Percentiles rank a stretch among this genome's conserved stretches.
phyloP scores from a whole-genome alignment of 2,329 filamentous ascomycete species.

The Westerdykella ornata region DNA sequence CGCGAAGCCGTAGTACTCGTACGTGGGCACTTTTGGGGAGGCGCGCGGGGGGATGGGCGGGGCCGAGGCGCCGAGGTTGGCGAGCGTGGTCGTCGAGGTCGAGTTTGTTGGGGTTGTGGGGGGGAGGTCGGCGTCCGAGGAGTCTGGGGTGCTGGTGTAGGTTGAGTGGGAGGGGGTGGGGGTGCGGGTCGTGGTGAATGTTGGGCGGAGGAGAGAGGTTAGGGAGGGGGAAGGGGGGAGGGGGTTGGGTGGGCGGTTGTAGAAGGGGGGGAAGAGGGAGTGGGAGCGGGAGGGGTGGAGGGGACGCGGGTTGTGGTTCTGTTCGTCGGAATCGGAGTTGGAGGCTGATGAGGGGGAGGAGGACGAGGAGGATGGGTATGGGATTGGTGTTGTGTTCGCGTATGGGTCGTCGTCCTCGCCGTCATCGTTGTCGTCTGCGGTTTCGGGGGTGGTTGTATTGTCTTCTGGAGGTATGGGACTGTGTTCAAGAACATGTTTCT shows the following conservation, averaged over 20 bases:
- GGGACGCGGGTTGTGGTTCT: slow-evolving; percentile 8
- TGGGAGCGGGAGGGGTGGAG: slow-evolving; percentile 1
- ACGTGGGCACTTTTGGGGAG: slow-evolving; percentile 91
- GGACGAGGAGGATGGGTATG: neutral
- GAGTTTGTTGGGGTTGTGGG: slow-evolving; percentile 10
- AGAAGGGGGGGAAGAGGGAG: slow-evolving; percentile 2
- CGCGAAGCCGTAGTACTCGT: slow-evolving; percentile 98
- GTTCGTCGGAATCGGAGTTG: neutral
- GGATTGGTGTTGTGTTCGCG: too few species aligned
- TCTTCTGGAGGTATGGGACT: too few species aligned
- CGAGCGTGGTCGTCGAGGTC: slow-evolving; percentile 49
- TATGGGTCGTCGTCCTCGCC: neutral
- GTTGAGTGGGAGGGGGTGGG: slow-evolving; percentile 53
- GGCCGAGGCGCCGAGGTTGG: slow-evolving; percentile 53
- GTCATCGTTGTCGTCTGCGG: neutral
- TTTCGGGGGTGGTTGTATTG: too few species aligned
- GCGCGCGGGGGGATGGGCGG: slow-evolving; percentile 72
- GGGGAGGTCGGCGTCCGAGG: slow-evolving; percentile 68
- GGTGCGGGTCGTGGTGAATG: neutral
- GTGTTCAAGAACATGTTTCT: too few species aligned
- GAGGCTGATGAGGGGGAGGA: too few species aligned
- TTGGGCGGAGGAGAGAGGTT: neutral
- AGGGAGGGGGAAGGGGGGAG: slow-evolving; percentile 1
- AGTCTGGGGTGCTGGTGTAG: slow-evolving; percentile 77
- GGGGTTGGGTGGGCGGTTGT: slow-evolving; percentile 6